phyloP scores from a whole-genome alignment of 306 rosid genomes.

The Vicia sativa region DNA sequence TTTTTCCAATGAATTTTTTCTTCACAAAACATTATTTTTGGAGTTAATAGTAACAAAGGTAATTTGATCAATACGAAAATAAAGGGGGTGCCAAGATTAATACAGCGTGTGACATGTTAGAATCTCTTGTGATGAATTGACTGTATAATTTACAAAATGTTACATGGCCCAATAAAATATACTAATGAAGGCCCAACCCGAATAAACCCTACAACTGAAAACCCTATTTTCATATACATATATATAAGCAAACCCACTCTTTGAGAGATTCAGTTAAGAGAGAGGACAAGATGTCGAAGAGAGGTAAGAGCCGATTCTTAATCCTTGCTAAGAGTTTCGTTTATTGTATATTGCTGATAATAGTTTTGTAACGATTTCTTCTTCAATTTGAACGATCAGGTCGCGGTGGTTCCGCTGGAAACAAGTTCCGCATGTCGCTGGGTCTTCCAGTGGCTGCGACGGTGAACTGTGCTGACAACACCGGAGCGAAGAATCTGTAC shows the following conservation, averaged over 20 bases:
- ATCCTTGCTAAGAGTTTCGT: no score
- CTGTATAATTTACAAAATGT: no score
- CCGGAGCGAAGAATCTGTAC: conserved; percentile 90
- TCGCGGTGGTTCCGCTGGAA: conserved; percentile 89
- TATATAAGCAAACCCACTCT: background rate
- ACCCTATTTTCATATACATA: conserved; percentile 23
- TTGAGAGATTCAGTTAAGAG: no score
- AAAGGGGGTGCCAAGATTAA: no score
- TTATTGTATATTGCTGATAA: fast-evolving
- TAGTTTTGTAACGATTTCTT: background rate
- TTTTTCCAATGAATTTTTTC: no score
- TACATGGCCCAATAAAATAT: background rate
- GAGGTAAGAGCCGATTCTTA: conserved; percentile 20
- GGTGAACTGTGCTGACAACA: conserved; percentile 89
- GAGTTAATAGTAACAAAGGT: no score
- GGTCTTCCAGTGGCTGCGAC: conserved; percentile 98
- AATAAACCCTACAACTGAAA: background rate
- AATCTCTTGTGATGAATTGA: no score
- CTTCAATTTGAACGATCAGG: conserved; percentile 31
- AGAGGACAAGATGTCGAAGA: conserved; percentile 47
- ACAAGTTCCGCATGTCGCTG: conserved; percentile 92
- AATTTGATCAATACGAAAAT: no score
- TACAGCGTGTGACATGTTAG: no score
- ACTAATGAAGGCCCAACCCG: conserved; percentile 7
- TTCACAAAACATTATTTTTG: no score